Percentiles rank a stretch among this genome's conserved stretches.
Conservation (phyloP, 139 green algal genomes). For the Chlamydomonas eustigma region DNA sequence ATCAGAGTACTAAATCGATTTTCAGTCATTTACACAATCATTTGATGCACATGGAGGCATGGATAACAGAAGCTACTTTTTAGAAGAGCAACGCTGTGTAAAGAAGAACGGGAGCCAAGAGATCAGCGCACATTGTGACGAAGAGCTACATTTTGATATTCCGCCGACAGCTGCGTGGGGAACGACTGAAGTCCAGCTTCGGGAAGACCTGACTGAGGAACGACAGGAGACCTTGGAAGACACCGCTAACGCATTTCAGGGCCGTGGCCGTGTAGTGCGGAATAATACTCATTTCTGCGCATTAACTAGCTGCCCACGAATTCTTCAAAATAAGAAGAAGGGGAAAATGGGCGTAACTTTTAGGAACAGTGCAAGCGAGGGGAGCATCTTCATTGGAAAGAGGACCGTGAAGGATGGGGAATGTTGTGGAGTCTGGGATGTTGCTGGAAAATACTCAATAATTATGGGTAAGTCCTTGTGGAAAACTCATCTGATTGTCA, state of each 20-base stretch:
- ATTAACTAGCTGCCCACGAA: no score
- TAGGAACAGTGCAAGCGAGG: neutral
- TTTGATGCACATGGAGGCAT: neutral
- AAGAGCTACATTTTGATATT: neutral
- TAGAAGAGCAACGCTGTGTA: neutral
- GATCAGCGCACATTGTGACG: neutral
- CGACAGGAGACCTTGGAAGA: neutral
- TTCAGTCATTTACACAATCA: neutral
- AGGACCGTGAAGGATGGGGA: conserved; percentile 20
- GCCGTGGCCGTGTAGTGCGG: neutral
- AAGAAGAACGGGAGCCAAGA: neutral
- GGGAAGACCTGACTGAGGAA: neutral
- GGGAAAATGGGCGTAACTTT: conserved; percentile 2
- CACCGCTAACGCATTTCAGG: neutral
- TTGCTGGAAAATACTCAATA: neutral
- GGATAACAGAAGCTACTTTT: conserved; percentile 1
- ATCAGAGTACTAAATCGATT: neutral
- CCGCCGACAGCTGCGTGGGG: neutral
- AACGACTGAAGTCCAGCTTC: neutral
- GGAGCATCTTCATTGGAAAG: neutral
- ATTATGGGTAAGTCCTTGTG: neutral
- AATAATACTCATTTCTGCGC: no score
- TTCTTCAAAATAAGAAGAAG: neutral
- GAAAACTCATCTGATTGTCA: no score
- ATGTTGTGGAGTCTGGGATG: conserved; percentile 12